A percentile compares a stretch with the other conserved stretches of the same genome.
Conservation (phyloP, 129 eudicot species). For the Saussurea involucrata region DNA sequence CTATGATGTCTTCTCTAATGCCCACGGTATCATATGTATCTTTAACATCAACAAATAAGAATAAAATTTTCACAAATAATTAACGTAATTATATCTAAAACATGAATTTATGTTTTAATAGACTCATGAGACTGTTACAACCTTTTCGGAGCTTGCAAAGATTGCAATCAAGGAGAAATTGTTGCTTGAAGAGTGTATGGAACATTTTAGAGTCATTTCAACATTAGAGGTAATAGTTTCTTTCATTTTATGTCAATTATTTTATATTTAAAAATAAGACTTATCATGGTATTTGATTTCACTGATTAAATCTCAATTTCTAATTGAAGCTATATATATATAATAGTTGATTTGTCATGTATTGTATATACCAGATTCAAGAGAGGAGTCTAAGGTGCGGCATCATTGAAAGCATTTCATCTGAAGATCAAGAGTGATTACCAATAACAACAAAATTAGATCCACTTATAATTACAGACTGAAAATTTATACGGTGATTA, state of each 20-base stretch:
- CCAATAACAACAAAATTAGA: neutral
- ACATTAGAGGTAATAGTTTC: conserved; percentile 45
- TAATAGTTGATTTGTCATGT: neutral
- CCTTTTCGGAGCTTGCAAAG: conserved; percentile 48
- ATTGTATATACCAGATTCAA: conserved; percentile 34
- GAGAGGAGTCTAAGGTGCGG: conserved; percentile 51
- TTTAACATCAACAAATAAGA: neutral
- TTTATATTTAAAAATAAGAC: neutral
- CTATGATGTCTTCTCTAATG: conserved; percentile 20
- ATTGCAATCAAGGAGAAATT: conserved; percentile 58
- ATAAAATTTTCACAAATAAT: neutral
- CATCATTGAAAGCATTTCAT: conserved; percentile 26
- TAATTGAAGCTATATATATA: neutral
- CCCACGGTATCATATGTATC: conserved; percentile 38
- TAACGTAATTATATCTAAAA: neutral
- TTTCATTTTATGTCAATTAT: neutral
- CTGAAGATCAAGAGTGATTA: neutral
- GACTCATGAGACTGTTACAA: conserved; percentile 33
- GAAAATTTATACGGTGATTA: neutral
- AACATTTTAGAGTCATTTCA: conserved; percentile 50
- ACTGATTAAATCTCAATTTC: neutral
- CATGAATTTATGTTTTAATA: neutral
- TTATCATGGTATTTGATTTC: neutral
- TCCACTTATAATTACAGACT: neutral
- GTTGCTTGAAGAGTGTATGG: conserved; percentile 64